Conservation (phyloP, 2,329 filamentous ascomycete genomes). For the Epichloe typhina region DNA sequence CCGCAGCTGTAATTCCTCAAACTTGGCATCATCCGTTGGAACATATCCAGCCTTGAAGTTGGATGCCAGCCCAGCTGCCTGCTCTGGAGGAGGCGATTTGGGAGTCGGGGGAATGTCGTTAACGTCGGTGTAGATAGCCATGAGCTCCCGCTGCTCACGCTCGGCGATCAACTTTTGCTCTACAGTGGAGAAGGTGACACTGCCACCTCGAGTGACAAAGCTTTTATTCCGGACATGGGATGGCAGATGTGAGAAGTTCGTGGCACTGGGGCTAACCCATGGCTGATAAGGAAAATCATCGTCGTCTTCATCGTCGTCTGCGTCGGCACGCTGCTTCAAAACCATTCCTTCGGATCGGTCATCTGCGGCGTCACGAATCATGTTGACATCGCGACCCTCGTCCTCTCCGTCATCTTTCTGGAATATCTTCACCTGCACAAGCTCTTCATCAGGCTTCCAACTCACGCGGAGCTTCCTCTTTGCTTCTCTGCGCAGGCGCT, state of each 20-base stretch:
- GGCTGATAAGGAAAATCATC: constrained; percentile 40
- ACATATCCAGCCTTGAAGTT: constrained; percentile 22
- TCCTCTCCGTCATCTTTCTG: constrained; percentile 61
- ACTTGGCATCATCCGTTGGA: constrained; percentile 26
- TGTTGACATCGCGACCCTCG: constrained; percentile 50
- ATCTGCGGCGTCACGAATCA: constrained; percentile 59
- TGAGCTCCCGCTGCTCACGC: constrained; percentile 45
- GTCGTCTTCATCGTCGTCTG: constrained; percentile 44
- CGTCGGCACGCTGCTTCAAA: constrained; percentile 38
- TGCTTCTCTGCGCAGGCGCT: constrained; percentile 58
- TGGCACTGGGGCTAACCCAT: constrained; percentile 34
- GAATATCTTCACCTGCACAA: constrained; percentile 57
- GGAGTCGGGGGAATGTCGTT: constrained; percentile 44
- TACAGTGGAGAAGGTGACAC: constrained; percentile 34
- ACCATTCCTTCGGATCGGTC: constrained; percentile 62
- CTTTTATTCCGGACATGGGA: constrained; percentile 32
- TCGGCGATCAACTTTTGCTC: constrained; percentile 43
- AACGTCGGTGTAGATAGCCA: constrained; percentile 43
- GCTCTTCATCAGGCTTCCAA: constrained; percentile 54
- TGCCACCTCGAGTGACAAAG: constrained; percentile 42
- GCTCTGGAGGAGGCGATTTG: constrained; percentile 35
- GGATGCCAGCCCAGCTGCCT: constrained; percentile 8
- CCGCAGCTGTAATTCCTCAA: constrained; percentile 35
- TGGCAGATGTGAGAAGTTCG: constrained; percentile 35
- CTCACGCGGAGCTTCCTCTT: constrained; percentile 56